Conservation (phyloP, 768 basidiomycete species). For the Clitopilus passeckerianus region DNA sequence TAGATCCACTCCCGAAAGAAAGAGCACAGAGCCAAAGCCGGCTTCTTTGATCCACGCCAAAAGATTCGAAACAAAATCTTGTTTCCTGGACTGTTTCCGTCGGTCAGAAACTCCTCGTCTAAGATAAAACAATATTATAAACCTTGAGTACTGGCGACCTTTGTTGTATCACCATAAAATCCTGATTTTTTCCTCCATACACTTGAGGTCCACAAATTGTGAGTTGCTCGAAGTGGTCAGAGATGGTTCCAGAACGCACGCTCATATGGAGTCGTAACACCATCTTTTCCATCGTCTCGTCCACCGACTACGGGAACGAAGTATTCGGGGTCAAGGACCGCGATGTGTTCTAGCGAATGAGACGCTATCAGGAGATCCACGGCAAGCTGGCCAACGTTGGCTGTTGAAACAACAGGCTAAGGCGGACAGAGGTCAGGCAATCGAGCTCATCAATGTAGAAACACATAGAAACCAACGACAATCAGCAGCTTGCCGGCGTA, state of each 20-base stretch:
- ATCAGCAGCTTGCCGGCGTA: constrained; percentile 37
- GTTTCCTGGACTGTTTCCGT: constrained; percentile 52
- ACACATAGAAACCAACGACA: constrained; percentile 30
- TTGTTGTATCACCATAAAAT: constrained; percentile 69
- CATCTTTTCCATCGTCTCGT: constrained; percentile 54
- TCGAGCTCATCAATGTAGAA: too few relatives aligned
- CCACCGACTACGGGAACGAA: constrained; percentile 70
- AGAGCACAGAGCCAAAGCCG: constrained; percentile 46
- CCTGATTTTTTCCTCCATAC: constrained; percentile 46
- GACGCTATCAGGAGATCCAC: constrained; percentile 71
- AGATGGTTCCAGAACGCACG: constrained; percentile 36
- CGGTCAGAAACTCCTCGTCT: neutral
- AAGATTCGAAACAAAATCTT: constrained; percentile 56
- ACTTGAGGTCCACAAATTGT: constrained; percentile 35
- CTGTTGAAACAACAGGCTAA: constrained; percentile 72
- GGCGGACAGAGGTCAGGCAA: neutral
- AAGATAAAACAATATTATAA: constrained; percentile 6
- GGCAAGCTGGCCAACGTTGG: constrained; percentile 78
- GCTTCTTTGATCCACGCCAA: constrained; percentile 51
- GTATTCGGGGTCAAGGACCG: constrained; percentile 55
- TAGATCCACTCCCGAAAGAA: constrained; percentile 74
- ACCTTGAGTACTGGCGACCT: constrained; percentile 79
- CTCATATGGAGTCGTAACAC: constrained; percentile 75
- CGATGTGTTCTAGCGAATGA: constrained; percentile 54
- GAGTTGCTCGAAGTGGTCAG: neutral